Percentiles rank a stretch among this genome's conserved stretches.
Evolutionary conservation across 768 basidiomycete genomes (phyloP).

Genomic region (Pisolithus sp.): DNA sequence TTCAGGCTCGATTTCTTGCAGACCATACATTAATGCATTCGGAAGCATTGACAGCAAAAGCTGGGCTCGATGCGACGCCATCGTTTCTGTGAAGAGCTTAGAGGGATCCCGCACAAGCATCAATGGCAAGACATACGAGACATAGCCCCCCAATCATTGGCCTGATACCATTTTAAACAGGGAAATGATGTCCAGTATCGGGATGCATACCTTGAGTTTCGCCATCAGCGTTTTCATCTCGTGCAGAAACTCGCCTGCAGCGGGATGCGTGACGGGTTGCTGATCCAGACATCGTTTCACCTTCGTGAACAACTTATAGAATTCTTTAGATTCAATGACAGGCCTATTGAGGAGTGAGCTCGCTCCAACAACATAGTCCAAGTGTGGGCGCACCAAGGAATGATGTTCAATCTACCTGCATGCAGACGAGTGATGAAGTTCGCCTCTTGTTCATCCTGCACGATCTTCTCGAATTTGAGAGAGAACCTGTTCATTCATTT

Average conservation of each 20-base stretch:
- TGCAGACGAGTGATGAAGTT: conserved; percentile 62
- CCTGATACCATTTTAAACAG: conserved; percentile 27
- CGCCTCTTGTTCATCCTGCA: conserved; percentile 51
- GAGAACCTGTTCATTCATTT: conserved; percentile 36
- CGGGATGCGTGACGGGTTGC: conserved; percentile 42
- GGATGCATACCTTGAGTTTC: conserved; percentile 46
- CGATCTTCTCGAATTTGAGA: conserved; percentile 55
- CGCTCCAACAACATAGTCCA: background rate
- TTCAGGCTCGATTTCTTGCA: conserved; percentile 39
- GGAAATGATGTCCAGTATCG: background rate
- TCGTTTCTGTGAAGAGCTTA: conserved; percentile 33
- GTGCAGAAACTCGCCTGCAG: conserved; percentile 50
- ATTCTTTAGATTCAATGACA: conserved; percentile 55
- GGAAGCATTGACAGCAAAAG: conserved; percentile 36
- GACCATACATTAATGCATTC: conserved; percentile 43
- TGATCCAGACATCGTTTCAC: conserved; percentile 44
- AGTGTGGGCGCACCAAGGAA: conserved; percentile 43
- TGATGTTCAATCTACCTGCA: conserved; percentile 46
- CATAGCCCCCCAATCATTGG: conserved; percentile 59
- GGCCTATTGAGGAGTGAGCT: conserved; percentile 25
- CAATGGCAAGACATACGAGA: conserved; percentile 40
- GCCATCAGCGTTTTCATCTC: conserved; percentile 61
- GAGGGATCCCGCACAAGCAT: background rate
- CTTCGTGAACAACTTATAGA: conserved; percentile 48
- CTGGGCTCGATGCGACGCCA: conserved; percentile 44